These are phyloP conservation scores for Abrus pulchellus DNA, from an alignment of 306 rosid species.

Conservation along the genomic window DNA sequence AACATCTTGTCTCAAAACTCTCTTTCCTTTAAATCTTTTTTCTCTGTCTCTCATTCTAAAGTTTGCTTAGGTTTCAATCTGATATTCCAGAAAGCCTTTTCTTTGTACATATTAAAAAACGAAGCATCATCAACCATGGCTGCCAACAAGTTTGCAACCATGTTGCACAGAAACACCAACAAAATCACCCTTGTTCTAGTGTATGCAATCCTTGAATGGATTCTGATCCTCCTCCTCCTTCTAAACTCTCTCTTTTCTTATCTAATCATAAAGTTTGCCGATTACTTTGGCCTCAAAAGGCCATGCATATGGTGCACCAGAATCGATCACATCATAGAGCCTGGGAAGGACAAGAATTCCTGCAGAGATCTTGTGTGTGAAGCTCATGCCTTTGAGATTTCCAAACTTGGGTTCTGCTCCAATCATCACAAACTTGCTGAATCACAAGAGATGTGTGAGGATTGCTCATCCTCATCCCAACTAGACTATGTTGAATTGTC, in stretches of 20 bases:
- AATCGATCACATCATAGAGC: constrained; percentile 82
- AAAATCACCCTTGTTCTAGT: constrained; percentile 78
- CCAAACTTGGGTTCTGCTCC: constrained; percentile 73
- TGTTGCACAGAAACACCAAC: constrained; percentile 87
- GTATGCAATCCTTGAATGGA: constrained; percentile 92
- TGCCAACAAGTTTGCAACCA: constrained; percentile 89
- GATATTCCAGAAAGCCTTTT: constrained; percentile 22
- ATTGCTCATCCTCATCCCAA: constrained; percentile 72
- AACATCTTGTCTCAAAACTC: constrained; percentile 54
- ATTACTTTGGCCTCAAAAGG: constrained; percentile 83
- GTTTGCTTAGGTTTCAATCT: constrained; percentile 37
- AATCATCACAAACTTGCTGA: constrained; percentile 77
- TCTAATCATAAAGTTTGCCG: constrained; percentile 78
- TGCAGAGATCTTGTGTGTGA: constrained; percentile 89
- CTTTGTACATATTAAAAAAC: constrained; percentile 66
- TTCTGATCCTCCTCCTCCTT: constrained; percentile 78
- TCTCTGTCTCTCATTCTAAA: constrained; percentile 31
- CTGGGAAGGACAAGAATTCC: constrained; percentile 49
- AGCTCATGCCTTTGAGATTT: constrained; percentile 82
- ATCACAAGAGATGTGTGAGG: constrained; percentile 79
- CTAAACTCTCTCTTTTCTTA: constrained; percentile 87
- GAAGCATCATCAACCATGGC: constrained; percentile 74
- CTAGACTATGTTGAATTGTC: constrained; percentile 59
- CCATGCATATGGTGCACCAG: constrained; percentile 94
- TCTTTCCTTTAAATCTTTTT: constrained; percentile 29